phyloP scores from a whole-genome alignment of 140 eudicot species.

The Bidens hawaiensis region DNA sequence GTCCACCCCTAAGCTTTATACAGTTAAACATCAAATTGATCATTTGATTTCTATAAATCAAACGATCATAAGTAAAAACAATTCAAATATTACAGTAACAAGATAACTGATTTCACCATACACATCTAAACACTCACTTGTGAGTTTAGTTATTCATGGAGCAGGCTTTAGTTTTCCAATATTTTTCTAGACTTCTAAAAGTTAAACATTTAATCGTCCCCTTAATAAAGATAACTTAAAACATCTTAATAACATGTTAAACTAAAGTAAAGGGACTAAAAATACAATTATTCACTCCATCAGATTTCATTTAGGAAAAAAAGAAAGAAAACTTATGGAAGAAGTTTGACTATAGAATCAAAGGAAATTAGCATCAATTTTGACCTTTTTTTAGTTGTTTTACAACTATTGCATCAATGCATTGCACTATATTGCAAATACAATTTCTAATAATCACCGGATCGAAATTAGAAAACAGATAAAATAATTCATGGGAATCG shows the following conservation, averaged over 20 bases:
- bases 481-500: neutral
- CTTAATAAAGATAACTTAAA: no score
- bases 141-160: neutral
- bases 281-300: neutral
- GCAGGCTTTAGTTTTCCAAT: neutral
- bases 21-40: neutral
- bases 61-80: neutral
- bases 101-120: neutral
- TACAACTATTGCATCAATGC: neutral
- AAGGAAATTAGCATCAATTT: conserved; percentile 5
- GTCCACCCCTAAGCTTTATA: neutral
- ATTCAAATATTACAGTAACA: neutral
- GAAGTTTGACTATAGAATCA: conserved; percentile 19
- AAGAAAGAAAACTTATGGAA: conserved; percentile 2
- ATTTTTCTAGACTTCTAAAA: neutral
- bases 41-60: neutral
- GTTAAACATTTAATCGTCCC: neutral
- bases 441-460: neutral
- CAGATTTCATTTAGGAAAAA: neutral
- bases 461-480: neutral
- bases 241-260: neutral
- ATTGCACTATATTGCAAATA: conserved; percentile 7
- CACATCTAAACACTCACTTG: neutral
- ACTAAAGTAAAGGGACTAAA: neutral
- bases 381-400: conserved; percentile 10